Evolutionary conservation across 495 filamentous ascomycete genomes (phyloP).

Genomic region (Penicillium pulvis): DNA sequence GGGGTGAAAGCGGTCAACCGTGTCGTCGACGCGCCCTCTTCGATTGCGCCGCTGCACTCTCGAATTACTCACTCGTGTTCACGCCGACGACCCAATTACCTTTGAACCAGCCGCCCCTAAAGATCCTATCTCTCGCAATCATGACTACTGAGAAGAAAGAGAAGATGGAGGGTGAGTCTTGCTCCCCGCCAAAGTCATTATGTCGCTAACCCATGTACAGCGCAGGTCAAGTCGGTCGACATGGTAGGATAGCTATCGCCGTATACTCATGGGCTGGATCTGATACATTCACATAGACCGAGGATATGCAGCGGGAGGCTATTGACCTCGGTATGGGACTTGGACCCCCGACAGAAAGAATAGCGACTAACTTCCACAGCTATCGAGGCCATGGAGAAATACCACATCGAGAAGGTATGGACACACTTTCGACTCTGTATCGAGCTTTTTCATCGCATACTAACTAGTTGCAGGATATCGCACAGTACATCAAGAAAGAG

Average conservation of each 20-base stretch:
- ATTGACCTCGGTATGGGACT: slow-evolving; percentile 81
- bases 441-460: slow-evolving; percentile 7
- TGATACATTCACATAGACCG: slow-evolving; percentile 59
- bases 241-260: slow-evolving; percentile 64
- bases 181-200: background rate
- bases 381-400: slow-evolving; percentile 90
- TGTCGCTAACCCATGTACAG: slow-evolving; percentile 50
- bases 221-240: slow-evolving; percentile 93
- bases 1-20: slow-evolving; percentile 11
- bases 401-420: slow-evolving; percentile 86
- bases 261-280: slow-evolving; percentile 11
- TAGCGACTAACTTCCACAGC: slow-evolving; percentile 54
- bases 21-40: slow-evolving; percentile 7
- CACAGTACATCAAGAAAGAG: slow-evolving; percentile 95
- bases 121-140: slow-evolving; percentile 17
- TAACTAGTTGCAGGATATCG: slow-evolving; percentile 72
- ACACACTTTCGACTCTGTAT: background rate
- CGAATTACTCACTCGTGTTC: background rate
- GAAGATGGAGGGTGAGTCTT: slow-evolving; percentile 66
- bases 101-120: background rate
- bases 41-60: background rate
- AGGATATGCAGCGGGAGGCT: slow-evolving; percentile 94
- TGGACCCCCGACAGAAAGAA: slow-evolving; percentile 1
- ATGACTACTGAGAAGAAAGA: slow-evolving; percentile 64
- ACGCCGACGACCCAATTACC: background rate